Evolutionary conservation across 176 grass and related monocot species (phyloP).

Genomic region (Canna indica): DNA sequence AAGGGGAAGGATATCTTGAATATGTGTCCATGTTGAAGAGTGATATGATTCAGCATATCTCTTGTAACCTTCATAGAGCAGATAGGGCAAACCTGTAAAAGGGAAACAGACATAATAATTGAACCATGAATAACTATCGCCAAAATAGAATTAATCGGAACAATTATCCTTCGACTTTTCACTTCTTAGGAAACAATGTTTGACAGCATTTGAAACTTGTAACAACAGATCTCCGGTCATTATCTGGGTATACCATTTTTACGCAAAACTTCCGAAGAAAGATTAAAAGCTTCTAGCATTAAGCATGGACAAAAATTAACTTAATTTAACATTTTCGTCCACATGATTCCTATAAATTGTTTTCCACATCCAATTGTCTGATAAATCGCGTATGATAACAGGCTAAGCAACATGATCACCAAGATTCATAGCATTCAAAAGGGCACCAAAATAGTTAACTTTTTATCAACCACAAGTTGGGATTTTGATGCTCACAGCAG

Average conservation of each 20-base stretch:
- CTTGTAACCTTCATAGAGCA: slow-evolving; percentile 82
- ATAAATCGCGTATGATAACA: neutral
- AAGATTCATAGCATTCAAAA: neutral
- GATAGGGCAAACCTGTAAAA: slow-evolving; percentile 76
- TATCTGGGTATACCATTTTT: neutral
- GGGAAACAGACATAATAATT: neutral
- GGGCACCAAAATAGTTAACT: neutral
- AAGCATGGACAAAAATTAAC: neutral
- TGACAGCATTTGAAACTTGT: neutral
- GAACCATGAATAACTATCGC: neutral
- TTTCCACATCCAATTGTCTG: neutral
- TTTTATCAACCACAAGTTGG: neutral
- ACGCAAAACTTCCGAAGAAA: neutral
- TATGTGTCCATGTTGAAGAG: slow-evolving; percentile 76
- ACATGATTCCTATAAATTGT: neutral
- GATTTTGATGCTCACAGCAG: slow-evolving; percentile 40
- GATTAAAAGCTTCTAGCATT: neutral
- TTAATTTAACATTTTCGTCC: neutral
- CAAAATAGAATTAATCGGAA: neutral
- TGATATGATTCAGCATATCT: slow-evolving; percentile 95
- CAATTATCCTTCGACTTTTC: neutral
- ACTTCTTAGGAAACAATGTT: neutral
- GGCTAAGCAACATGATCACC: neutral
- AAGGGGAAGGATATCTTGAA: slow-evolving; percentile 53
- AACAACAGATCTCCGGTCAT: neutral